These are phyloP conservation scores for Tuber calosporum DNA, from an alignment of 495 filamentous ascomycete species.

Conservation along the genomic window DNA sequence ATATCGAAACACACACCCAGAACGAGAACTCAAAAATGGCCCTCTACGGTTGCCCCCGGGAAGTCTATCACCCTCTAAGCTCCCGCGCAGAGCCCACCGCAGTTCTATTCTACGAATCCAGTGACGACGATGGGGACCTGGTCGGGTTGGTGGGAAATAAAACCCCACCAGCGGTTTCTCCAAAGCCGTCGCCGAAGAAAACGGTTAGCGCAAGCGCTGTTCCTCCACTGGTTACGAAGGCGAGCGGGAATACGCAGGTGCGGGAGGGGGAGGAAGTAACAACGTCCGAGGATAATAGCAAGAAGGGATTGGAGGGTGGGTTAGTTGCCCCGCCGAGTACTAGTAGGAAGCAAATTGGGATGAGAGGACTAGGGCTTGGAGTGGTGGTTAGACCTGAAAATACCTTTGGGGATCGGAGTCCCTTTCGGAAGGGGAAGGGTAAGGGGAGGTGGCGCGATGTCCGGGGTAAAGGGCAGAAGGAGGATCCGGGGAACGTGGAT, in stretches of 20 bases:
- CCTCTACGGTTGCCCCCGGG: conserved; percentile 38
- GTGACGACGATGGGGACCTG: conserved; percentile 30
- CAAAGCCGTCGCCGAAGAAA: conserved; percentile 3
- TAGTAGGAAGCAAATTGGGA: neutral
- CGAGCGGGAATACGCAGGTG: neutral
- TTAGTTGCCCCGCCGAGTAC: neutral
- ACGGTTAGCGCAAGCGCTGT: neutral
- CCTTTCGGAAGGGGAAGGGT: neutral
- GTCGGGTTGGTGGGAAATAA: conserved; percentile 21
- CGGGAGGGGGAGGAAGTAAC: neutral
- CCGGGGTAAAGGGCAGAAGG: neutral
- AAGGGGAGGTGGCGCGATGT: neutral
- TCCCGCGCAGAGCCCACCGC: conserved; percentile 34
- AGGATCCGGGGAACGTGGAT: neutral
- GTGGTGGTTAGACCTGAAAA: neutral
- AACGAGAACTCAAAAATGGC: neutral
- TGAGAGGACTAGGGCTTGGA: neutral
- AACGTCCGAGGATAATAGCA: neutral
- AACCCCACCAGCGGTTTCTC: neutral
- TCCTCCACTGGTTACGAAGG: neutral
- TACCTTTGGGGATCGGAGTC: conserved; percentile 2
- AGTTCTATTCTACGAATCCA: conserved; percentile 33
- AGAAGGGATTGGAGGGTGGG: neutral
- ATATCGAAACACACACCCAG: neutral
- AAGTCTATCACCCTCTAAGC: conserved; percentile 40